Conservation (phyloP, 192 early-diverging fungal genomes). For the Mortierella alpina region DNA sequence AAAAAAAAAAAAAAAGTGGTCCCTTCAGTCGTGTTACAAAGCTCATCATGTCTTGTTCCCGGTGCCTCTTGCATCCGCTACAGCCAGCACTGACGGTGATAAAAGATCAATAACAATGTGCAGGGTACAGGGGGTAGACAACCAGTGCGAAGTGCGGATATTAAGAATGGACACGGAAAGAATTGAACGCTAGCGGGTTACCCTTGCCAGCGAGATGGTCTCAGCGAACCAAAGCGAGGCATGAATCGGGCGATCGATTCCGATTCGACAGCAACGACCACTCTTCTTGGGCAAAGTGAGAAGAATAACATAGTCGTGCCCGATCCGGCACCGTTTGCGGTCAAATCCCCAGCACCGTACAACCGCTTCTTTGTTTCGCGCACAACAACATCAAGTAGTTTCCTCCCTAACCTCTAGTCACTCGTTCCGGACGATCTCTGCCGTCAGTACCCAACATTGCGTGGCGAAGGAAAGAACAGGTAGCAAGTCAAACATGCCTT, state of each 20-base stretch:
- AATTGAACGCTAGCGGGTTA: neutral
- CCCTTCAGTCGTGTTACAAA: slow-evolving; percentile 21
- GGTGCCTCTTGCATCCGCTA: no score
- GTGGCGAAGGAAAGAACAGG: neutral
- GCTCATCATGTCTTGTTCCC: slow-evolving; percentile 3
- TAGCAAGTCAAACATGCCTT: slow-evolving; percentile 52
- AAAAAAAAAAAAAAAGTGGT: slow-evolving; percentile 3
- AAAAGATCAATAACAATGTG: no score
- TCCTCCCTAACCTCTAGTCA: neutral
- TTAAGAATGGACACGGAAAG: neutral
- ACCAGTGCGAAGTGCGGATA: no score
- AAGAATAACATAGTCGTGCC: neutral
- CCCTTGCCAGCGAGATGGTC: no score
- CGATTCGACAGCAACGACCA: neutral
- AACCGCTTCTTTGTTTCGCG: no score
- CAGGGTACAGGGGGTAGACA: no score
- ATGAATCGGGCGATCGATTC: neutral
- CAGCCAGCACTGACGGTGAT: no score
- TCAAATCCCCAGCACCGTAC: no score
- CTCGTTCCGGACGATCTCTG: neutral
- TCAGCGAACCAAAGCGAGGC: no score
- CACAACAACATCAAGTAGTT: no score
- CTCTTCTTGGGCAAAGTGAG: neutral
- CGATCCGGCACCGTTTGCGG: neutral
- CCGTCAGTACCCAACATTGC: neutral